Evolutionary conservation across 495 filamentous ascomycete genomes (phyloP).

Genomic region (Penicillium salamii): DNA sequence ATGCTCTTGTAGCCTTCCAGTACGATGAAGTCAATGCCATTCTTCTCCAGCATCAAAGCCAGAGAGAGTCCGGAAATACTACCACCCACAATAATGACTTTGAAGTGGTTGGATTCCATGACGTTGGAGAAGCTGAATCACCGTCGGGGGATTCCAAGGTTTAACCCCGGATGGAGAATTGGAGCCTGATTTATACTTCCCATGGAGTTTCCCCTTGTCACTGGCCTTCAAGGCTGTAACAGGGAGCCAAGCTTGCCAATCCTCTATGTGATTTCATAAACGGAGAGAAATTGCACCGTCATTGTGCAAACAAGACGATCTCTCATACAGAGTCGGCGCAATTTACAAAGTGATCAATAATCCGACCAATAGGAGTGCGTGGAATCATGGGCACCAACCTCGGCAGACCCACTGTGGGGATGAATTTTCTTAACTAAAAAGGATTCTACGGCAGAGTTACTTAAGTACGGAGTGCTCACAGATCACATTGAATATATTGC

Average conservation of each 20-base stretch:
- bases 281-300: not conserved
- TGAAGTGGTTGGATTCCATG: conserved; percentile 20
- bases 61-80: conserved; percentile 48
- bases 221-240: not conserved
- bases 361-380: not conserved
- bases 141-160: no score
- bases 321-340: not conserved
- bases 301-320: not conserved
- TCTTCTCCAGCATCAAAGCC: conserved; percentile 43
- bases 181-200: not conserved
- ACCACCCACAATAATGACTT: conserved; percentile 53
- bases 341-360: not conserved
- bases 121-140: not conserved
- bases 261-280: not conserved
- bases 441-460: no score
- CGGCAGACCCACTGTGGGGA: not conserved
- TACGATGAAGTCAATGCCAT: conserved; percentile 49
- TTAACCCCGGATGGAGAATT: no score
- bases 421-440: no score
- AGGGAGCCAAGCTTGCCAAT: not conserved
- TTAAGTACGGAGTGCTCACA: no score
- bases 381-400: not conserved
- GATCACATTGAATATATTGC: no score
- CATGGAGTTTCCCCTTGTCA: no score
- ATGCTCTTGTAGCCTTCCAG: conserved; percentile 41